Evolutionary conservation across 371 early-diverging fungal species (phyloP).

Genomic region (Agmasoma carcini): DNA sequence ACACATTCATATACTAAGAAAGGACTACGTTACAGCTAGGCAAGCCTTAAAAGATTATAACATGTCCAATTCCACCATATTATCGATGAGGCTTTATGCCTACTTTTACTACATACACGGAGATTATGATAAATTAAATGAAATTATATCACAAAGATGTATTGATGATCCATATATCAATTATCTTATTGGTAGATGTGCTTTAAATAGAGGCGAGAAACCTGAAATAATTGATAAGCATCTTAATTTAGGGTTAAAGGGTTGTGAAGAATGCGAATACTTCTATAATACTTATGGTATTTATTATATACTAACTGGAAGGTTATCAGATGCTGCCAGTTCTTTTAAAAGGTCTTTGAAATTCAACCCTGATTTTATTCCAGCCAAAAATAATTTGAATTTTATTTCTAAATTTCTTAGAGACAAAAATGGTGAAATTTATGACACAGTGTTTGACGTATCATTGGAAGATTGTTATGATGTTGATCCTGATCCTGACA

Average conservation of each 20-base stretch:
- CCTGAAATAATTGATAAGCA: too few species aligned
- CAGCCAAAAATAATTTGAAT: background rate
- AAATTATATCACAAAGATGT: background rate
- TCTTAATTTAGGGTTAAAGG: background rate
- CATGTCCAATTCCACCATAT: background rate
- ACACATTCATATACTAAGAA: constrained; percentile 4
- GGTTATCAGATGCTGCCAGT: background rate
- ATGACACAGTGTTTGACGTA: background rate
- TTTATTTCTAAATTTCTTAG: background rate
- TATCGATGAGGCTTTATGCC: constrained; percentile 1
- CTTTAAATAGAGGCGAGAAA: too few species aligned
- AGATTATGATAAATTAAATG: background rate
- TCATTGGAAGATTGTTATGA: background rate
- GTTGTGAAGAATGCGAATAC: background rate
- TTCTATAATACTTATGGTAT: constrained; percentile 5
- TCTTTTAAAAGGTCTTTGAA: background rate
- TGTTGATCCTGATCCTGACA: background rate
- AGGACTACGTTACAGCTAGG: background rate
- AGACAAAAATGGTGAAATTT: background rate
- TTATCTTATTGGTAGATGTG: constrained; percentile 1
- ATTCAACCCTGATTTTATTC: background rate
- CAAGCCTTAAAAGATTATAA: background rate
- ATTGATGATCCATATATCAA: constrained; percentile 6
- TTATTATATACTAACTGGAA: background rate
- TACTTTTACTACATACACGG: background rate